Conservation (phyloP, 768 basidiomycete genomes). For the Cubamyces lactineus region DNA sequence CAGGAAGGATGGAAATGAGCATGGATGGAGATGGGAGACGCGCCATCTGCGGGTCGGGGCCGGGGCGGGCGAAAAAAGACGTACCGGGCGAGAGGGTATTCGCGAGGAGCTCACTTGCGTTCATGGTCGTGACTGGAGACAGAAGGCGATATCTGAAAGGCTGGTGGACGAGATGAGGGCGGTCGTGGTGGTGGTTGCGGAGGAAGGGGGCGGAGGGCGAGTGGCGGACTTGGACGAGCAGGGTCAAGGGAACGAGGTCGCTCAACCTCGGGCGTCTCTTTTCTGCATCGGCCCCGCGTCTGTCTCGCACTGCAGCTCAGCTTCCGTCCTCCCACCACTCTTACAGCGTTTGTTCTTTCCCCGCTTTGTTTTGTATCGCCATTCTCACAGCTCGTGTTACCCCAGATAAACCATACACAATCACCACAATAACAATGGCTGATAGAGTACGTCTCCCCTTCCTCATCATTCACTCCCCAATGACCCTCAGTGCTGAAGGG, state of each 20-base stretch:
- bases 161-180: slow-evolving; percentile 14
- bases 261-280: slow-evolving; percentile 11
- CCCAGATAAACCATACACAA: neutral
- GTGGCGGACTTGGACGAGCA: slow-evolving; percentile 21
- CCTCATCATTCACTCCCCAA: slow-evolving; percentile 17
- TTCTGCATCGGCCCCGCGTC: slow-evolving; percentile 5
- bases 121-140: slow-evolving; percentile 60
- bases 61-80: slow-evolving; percentile 43
- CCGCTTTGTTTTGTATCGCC: slow-evolving; percentile 5
- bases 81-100: slow-evolving; percentile 91
- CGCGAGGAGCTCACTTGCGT: slow-evolving; percentile 87
- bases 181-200: slow-evolving; percentile 22
- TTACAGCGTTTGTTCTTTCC: neutral
- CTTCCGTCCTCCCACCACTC: neutral
- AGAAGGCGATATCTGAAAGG: slow-evolving; percentile 20
- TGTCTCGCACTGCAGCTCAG: neutral
- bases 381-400: neutral
- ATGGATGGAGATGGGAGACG: slow-evolving; percentile 19
- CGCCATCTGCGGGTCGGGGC: slow-evolving; percentile 17
- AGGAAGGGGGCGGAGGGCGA: slow-evolving; percentile 17
- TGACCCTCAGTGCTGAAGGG: slow-evolving; percentile 44
- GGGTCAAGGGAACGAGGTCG: slow-evolving; percentile 24
- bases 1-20: slow-evolving; percentile 27
- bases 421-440: slow-evolving; percentile 44
- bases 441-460: slow-evolving; percentile 55